Evolutionary conservation across 192 early-diverging fungal genomes (phyloP), one percentile per base, ranked within the genome.

Genomic region (Borealophlyctis nickersoniae): DNA sequence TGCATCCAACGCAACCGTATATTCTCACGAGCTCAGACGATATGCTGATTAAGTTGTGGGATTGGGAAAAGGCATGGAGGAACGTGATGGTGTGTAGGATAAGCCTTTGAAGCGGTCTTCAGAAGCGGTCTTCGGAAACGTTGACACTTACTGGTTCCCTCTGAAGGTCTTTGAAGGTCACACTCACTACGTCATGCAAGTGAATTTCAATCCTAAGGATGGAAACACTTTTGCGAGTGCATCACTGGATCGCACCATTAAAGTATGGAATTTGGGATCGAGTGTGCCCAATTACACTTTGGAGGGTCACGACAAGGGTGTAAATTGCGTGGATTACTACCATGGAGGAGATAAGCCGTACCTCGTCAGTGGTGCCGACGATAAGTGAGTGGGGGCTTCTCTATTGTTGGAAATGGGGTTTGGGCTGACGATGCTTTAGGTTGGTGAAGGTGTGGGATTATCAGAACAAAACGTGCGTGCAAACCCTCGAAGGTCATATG

Each of bases 1-100:
- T 99, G 30, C 97, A 99, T 70, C 92, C 91, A 36, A 92, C 93
- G n/a, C 94, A 93, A 67, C 89, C 97, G 33, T 89, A 89, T 56
- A 80, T 99, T 28, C 77, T 99, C 49, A 92, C 94, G 1, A 87
- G 92, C 56, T 96, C 95, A 2, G 97, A 99, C 69, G 97, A 99
- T 66, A 92, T 93, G 89, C 84, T 88, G 2, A 95, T 99, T 73
- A 95, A 94, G 73, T 78, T 99, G 59, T 99, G 96, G 96, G 92
- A 99, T 78, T 99, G 96, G 96, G 97, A 99, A 39, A 96, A 96
- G 76, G 87, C 86, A 72, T 99, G 97, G 97, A 94, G 87, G 73
- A 92, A 91, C 77, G 76, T 93, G 59, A 91, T 92, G 80, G 91
- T 92, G 61, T 34, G 65, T 29, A 3, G 9, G n/a, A n/a, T n/a